Base-by-base conservation (phyloP, 495 filamentous ascomycete genomes). In the Talaromyces adpressus region DNA sequence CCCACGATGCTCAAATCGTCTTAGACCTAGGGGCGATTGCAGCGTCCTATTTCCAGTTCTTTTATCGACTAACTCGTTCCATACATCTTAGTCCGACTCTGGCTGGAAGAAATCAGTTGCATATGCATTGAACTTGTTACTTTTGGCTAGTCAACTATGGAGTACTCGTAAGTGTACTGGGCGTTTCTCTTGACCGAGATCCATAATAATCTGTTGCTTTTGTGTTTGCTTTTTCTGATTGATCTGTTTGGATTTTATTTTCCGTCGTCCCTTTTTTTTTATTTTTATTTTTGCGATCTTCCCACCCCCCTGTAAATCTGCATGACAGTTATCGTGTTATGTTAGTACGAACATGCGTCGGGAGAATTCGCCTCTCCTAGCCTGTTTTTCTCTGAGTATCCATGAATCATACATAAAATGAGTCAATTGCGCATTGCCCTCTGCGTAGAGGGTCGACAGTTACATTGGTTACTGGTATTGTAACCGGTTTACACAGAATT, bases 231-330 rank as follows among this genome's bases (percentile, higher is more conserved):
- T 56, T 56, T 56, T 27, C 52, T 56, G 52, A 56, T 56, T 56
- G 52, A 56, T 56, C 52, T 56, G 22, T 56, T 56, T 56, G 52
- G 52, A 27, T 56, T 56, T 56, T 56, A 27, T 29, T 56, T 56
- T 66, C 67, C 65, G 61, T 64, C 63, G 64, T 64, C 69, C 65
- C 65, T 59, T 61, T 66, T 62, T 61, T 69, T 64, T 47, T 64
- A 64, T 65, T 56, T 64, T 64, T 57, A 36, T 59, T 67, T 34
- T 64, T 56, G 54, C 47, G 41, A 61, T 66, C 62, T 66, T 59
- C 45, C n/a, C 45, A 49, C n/a, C 45, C 45, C 30, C 45, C 45
- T 49, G 45, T 49, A 49, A 18, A 18, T 20, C 45, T 49, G 45
- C 45, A 49, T 49, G 45, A 49, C 45, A 20, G 45, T 49, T 49